Evolutionary conservation across 2,329 filamentous ascomycete genomes (phyloP).

Genomic region (Claviceps digitariae): DNA sequence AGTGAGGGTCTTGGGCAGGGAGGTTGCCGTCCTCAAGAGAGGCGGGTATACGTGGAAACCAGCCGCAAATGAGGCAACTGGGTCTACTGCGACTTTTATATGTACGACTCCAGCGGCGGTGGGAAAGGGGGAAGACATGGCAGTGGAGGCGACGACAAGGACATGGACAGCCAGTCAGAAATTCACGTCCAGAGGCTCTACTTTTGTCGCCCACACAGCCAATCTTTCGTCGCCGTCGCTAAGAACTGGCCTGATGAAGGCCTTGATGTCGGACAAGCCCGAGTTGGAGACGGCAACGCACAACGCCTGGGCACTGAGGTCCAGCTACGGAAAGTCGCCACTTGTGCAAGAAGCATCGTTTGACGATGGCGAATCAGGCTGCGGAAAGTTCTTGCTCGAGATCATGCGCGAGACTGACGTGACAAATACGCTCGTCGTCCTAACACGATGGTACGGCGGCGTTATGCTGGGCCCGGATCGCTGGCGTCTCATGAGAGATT

Average conservation of each 20-base stretch:
- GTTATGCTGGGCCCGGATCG: slow-evolving; percentile 47
- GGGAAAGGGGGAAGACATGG: neutral
- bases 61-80: neutral
- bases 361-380: slow-evolving; percentile 49
- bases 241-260: slow-evolving; percentile 29
- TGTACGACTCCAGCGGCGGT: neutral
- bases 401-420: slow-evolving; percentile 37
- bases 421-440: slow-evolving; percentile 40
- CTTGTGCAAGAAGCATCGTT: slow-evolving; percentile 36
- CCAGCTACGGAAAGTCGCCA: slow-evolving; percentile 22
- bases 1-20: slow-evolving; percentile 57
- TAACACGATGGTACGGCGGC: slow-evolving; percentile 50
- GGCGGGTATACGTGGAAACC: slow-evolving; percentile 48
- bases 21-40: slow-evolving; percentile 62
- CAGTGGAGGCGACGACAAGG: slow-evolving; percentile 9
- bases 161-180: slow-evolving; percentile 39
- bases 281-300: slow-evolving; percentile 41
- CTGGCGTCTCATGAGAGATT: slow-evolving; percentile 48
- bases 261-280: slow-evolving; percentile 33
- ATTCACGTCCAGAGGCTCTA: slow-evolving; percentile 38
- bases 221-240: slow-evolving; percentile 24
- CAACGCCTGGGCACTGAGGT: slow-evolving; percentile 39
- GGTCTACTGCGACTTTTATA: neutral
- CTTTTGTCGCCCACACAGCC: slow-evolving; percentile 41
- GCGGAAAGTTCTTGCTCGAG: slow-evolving; percentile 41